A percentile compares a stretch with the other conserved stretches of the same genome.
phyloP scores from a whole-genome alignment of 495 filamentous ascomycete genomes.

The Ramalina peruviana region DNA sequence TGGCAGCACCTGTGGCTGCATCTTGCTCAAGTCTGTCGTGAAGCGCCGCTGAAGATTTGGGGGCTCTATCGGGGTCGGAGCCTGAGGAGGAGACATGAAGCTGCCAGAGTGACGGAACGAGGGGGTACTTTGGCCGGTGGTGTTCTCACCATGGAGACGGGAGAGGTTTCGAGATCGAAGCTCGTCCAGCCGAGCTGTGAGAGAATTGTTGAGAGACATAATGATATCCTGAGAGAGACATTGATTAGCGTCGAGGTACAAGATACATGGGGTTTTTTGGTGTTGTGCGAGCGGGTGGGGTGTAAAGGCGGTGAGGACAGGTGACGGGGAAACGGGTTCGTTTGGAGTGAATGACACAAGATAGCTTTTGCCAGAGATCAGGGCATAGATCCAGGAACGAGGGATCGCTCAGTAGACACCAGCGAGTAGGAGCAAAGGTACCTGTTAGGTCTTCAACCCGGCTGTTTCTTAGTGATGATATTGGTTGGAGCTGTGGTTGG shows the following conservation, averaged over 20 bases:
- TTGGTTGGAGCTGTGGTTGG: no score
- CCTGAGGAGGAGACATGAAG: conserved; percentile 37
- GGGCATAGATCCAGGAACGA: no score
- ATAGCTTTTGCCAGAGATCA: no score
- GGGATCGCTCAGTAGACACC: no score
- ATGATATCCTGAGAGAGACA: conserved; percentile 7
- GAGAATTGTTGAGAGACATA: conserved; percentile 54
- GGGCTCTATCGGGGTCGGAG: conserved; percentile 46
- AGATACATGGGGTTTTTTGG: neutral
- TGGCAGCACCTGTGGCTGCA: conserved; percentile 59
- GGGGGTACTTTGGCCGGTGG: conserved; percentile 54
- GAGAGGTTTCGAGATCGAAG: conserved; percentile 66
- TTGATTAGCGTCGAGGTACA: conserved; percentile 4
- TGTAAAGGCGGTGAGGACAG: conserved; percentile 1
- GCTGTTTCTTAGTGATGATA: no score
- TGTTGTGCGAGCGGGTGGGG: neutral
- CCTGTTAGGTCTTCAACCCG: no score
- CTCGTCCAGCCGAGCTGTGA: conserved; percentile 56
- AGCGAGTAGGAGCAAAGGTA: no score
- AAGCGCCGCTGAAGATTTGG: conserved; percentile 76
- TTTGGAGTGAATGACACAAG: no score
- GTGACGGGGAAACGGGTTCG: no score
- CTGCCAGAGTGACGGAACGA: conserved; percentile 48
- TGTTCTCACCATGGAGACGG: conserved; percentile 53
- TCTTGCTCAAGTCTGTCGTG: conserved; percentile 78